Base-by-base conservation (phyloP, 2,329 filamentous ascomycete species). In the Metarhizium anisopliae region DNA sequence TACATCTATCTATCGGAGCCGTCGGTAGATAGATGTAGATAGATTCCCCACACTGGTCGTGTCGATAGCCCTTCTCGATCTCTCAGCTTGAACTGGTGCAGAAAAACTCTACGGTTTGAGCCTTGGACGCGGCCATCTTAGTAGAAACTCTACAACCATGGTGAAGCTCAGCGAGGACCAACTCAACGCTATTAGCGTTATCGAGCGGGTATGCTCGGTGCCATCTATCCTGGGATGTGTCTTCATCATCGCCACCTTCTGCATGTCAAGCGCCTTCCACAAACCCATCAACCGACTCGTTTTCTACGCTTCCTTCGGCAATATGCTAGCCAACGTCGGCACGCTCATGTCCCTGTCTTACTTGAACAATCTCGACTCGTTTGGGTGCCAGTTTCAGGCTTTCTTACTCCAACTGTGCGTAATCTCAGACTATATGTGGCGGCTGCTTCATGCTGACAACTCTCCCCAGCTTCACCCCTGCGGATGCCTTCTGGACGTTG, bases 211-310 rank as follows among this genome's bases (percentile, higher is more conserved):
- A 18, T 14, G 43, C 6, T 47, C 43, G 18, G 16, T n/a, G 18
- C 43, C 20, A 4, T 47, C 43, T 8, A 4, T 47, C 18, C 14
- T n/a, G 16, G 43, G 43, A 16, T 47, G 43, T n/a, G 18, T 83
- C 20, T 82, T 90, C 67, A 86, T 90, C 63, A 81, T 90, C 54
- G 60, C 74, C 53, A 90, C 86, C 1, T 92, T 90, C 65, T 70
- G 79, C 36, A 67, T 70, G 25, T 87, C 83, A 32, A 77, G 75
- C 8, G 77, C 78, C 5, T 92, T 92, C 66, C 85, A 86, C 62
- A 91, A 90, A 66, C 86, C 88, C 20, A 90, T 92, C 72, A 93
- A 92, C 66, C 78, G 89, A 14, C 77, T 93, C 0, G 83, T 91
- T 14, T 91, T 93, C 69, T 92, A 86, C 67, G 88, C 89, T 2